Evolutionary conservation across 2,329 filamentous ascomycete genomes (phyloP), one percentile per base, ranked within the genome.

Genomic region (Monilinia vaccinii-corymbosi): DNA sequence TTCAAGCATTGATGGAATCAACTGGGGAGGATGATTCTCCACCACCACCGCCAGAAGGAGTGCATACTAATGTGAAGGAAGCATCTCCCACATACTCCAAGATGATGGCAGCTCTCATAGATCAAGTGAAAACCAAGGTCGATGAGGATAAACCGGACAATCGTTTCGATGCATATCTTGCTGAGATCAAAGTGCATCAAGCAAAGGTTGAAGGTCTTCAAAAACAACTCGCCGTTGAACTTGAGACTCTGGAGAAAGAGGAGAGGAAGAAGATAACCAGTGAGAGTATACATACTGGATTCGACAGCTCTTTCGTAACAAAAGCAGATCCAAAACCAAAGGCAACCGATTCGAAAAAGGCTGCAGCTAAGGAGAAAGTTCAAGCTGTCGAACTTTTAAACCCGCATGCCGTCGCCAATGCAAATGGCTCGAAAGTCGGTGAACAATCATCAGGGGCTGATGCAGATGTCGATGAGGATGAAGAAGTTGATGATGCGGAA

Each of bases 61-160:
- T 97, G 32, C 87, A 95, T 71, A 80, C 81, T 46, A 80, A 90
- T 58, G 85, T 87, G 67, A 85, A 86, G 34, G 72, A 81, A 70
- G 84, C 89, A 68, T 90, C 89, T 68, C 90, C 89, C 0, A 88
- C 86, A 16, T 99, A 96, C 72, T 94, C 91, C 44, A 91, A 95
- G 78, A 99, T 99, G 94, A 92, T 99, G 88, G 89, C 89, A n/a
- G 85, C 87, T n/a, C 75, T 99, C 68, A 82, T 97, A 23, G 94
- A 99, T 70, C 89, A 96, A 74, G 91, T 97, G 46, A 97, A 96
- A 74, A 64, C 64, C 69, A 80, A 83, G 74, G 85, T 89, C 66
- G 84, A 88, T 55, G 88, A 91, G 71, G 88, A 88, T 74, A 84
- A 87, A 63, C 79, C 57, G 23, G 79, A 82, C 23, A 82, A 86